Evolutionary conservation across 305 asterid genomes (phyloP).

Genomic region (Plantago coronopus): DNA sequence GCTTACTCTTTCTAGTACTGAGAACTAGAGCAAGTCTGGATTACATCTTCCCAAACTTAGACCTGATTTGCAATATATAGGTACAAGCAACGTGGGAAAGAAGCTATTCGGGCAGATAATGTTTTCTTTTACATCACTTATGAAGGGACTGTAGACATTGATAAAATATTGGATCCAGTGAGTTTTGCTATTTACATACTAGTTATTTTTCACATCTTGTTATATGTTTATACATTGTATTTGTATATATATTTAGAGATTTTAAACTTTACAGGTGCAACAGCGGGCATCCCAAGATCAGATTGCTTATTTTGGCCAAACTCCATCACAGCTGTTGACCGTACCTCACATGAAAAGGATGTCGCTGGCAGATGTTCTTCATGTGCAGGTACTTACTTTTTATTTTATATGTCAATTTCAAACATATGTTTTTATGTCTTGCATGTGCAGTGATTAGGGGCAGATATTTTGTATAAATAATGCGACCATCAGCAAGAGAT

Average conservation of each 20-base stretch:
- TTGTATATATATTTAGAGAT: conserved; percentile 22
- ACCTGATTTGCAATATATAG: conserved; percentile 39
- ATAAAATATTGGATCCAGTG: conserved; percentile 88
- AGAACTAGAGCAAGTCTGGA: conserved; percentile 8
- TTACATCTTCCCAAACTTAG: conserved; percentile 22
- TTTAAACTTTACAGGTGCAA: conserved; percentile 57
- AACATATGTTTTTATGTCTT: conserved; percentile 9
- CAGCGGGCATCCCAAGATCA: conserved; percentile 96
- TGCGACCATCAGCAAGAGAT: neutral
- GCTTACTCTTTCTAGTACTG: conserved; percentile 9
- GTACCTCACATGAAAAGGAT: conserved; percentile 86
- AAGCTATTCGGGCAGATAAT: conserved; percentile 88
- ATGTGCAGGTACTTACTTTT: conserved; percentile 67
- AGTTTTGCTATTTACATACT: conserved; percentile 36
- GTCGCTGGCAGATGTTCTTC: conserved; percentile 87
- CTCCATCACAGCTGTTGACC: conserved; percentile 96
- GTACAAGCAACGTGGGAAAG: conserved; percentile 98
- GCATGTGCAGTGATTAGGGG: neutral
- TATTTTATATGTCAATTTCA: conserved; percentile 19
- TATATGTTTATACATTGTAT: conserved; percentile 5
- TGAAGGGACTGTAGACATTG: conserved; percentile 97
- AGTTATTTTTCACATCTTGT: neutral
- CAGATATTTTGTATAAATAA: too few species aligned
- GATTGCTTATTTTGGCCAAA: conserved; percentile 98
- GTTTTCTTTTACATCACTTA: conserved; percentile 95